Conservation (phyloP, 106 monocot species). For the Hemerocallis citrina region DNA sequence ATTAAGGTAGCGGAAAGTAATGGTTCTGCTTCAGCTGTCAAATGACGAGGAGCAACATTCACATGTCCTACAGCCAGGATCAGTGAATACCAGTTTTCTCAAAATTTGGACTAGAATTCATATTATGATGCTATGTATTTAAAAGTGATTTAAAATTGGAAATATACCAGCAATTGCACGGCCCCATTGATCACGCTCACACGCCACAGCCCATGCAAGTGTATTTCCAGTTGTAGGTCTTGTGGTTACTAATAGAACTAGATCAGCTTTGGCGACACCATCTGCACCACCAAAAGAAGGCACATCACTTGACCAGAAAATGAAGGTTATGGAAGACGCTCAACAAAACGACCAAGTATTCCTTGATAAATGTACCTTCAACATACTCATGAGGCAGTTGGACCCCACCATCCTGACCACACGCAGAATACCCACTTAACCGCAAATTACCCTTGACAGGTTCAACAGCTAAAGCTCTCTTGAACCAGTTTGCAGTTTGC, state of each 20-base stretch:
- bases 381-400: constrained; percentile 95
- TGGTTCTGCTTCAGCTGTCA: constrained; percentile 90
- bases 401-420: constrained; percentile 98
- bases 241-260: constrained; percentile 95
- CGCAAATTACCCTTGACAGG: constrained; percentile 93
- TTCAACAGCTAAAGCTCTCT: constrained; percentile 77
- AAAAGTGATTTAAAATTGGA: background rate
- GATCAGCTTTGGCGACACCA: constrained; percentile 84
- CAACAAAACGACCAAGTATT: background rate
- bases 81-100: background rate
- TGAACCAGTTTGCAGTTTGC: constrained; percentile 94
- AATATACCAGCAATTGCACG: constrained; percentile 89
- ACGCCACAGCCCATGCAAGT: constrained; percentile 99
- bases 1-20: constrained; percentile 95
- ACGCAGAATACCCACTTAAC: constrained; percentile 97
- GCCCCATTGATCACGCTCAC: constrained; percentile 99
- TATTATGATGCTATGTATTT: constrained; percentile 3
- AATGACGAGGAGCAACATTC: constrained; percentile 98
- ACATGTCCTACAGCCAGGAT: constrained; percentile 59
- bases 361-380: constrained; percentile 49
- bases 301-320: background rate
- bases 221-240: constrained; percentile 97
- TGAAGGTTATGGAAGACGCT: background rate
- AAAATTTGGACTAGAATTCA: constrained; percentile 1
- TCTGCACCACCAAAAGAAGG: constrained; percentile 48